Percentiles rank a stretch among this genome's conserved stretches.
These are phyloP conservation scores for Suillus discolor DNA, from an alignment of 768 basidiomycete species.

Conservation along the genomic window DNA sequence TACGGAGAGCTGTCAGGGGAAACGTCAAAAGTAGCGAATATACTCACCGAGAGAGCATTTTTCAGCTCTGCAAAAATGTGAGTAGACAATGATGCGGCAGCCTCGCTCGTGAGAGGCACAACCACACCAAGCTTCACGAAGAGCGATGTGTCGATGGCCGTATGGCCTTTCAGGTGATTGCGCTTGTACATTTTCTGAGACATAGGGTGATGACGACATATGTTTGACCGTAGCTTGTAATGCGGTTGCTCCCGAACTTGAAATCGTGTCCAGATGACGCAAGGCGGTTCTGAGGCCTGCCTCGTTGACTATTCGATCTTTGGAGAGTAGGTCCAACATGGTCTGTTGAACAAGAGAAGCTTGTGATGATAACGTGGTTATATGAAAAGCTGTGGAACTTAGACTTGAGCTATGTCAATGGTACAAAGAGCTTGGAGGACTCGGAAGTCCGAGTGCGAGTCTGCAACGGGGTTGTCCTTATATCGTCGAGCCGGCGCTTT, in stretches of 20 bases:
- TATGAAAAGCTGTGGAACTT: too few species aligned
- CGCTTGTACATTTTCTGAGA: slow-evolving; percentile 32
- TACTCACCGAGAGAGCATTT: slow-evolving; percentile 31
- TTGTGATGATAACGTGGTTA: too few species aligned
- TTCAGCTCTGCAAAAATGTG: slow-evolving; percentile 29
- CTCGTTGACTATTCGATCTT: slow-evolving; percentile 17
- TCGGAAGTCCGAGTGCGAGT: too few species aligned
- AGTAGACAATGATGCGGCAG: slow-evolving; percentile 16
- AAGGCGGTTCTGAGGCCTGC: slow-evolving; percentile 21
- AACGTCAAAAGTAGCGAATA: neutral
- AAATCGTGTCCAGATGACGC: slow-evolving; percentile 25
- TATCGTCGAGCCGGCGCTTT: neutral
- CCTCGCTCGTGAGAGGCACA: slow-evolving; percentile 28
- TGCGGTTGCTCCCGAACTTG: slow-evolving; percentile 21
- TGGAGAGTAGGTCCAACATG: slow-evolving; percentile 3
- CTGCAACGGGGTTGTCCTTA: neutral
- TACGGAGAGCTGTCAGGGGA: neutral
- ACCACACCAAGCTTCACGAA: slow-evolving; percentile 32
- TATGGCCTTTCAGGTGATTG: slow-evolving; percentile 14
- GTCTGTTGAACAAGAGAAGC: neutral
- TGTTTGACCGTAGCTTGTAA: slow-evolving; percentile 28
- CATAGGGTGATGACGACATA: slow-evolving; percentile 24
- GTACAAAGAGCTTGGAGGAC: too few species aligned
- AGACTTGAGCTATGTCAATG: neutral
- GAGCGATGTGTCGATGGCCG: slow-evolving; percentile 25